A percentile compares a stretch with the other conserved stretches of the same genome.
phyloP scores from a whole-genome alignment of 441 rosid species.

The Gossypium schwendimanii region DNA sequence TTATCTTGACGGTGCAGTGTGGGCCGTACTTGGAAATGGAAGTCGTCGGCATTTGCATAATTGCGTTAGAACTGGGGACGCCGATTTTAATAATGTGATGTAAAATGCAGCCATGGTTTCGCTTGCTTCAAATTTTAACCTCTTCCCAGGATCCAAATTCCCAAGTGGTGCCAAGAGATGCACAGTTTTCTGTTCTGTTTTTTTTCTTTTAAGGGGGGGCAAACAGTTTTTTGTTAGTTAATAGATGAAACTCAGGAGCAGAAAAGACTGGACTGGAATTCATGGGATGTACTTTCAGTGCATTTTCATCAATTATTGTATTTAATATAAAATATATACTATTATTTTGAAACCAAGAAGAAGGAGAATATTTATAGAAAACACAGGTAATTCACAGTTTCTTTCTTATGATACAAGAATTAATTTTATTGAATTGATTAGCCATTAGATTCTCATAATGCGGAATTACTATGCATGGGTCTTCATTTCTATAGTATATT shows the following conservation, averaged over 20 bases:
- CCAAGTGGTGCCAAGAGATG: background rate
- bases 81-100: background rate
- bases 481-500: too few species aligned
- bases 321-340: too few species aligned
- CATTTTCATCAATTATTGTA: background rate
- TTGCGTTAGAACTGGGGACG: background rate
- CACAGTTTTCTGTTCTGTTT: background rate
- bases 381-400: too few species aligned
- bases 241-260: background rate
- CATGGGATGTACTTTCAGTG: background rate
- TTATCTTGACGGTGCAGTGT: conserved; percentile 3
- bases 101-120: background rate
- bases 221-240: background rate
- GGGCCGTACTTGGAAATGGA: background rate
- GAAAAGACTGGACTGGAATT: background rate
- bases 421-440: too few species aligned
- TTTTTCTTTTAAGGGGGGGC: too few species aligned
- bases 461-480: too few species aligned
- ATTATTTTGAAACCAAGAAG: too few species aligned
- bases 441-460: too few species aligned
- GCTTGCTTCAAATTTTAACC: background rate
- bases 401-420: too few species aligned
- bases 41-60: background rate
- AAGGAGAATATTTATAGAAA: too few species aligned
- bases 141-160: background rate